These are phyloP conservation scores for Mycena albidolilacea DNA, from an alignment of 768 basidiomycete genomes.

Conservation along the genomic window DNA sequence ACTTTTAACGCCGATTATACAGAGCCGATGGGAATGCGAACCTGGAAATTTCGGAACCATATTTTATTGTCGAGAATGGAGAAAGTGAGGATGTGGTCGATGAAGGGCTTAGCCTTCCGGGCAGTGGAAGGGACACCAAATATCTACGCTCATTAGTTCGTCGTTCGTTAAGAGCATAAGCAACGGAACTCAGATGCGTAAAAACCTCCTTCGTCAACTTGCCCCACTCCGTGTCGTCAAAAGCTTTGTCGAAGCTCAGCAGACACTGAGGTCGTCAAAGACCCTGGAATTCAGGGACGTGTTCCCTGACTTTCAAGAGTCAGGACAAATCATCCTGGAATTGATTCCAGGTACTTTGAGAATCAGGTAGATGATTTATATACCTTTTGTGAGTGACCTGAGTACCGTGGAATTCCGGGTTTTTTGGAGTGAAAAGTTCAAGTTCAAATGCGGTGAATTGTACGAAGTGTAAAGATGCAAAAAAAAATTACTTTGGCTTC, in stretches of 20 bases:
- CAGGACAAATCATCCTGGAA: too few species aligned
- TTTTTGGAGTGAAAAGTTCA: too few species aligned
- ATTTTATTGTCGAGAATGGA: slow-evolving; percentile 96
- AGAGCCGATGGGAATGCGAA: slow-evolving; percentile 50
- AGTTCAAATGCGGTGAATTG: too few species aligned
- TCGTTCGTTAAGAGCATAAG: slow-evolving; percentile 10
- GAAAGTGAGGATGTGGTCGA: slow-evolving; percentile 98
- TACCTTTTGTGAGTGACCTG: too few species aligned
- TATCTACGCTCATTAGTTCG: slow-evolving; percentile 67
- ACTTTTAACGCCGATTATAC: background rate
- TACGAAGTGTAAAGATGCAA: too few species aligned
- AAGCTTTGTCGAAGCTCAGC: slow-evolving; percentile 91
- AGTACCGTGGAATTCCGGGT: too few species aligned
- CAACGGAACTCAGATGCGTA: slow-evolving; percentile 77
- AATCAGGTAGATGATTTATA: too few species aligned
- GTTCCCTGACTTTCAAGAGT: too few species aligned
- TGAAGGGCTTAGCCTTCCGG: slow-evolving; percentile 94
- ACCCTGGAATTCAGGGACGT: too few species aligned
- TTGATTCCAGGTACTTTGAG: too few species aligned
- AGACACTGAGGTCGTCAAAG: too few species aligned
- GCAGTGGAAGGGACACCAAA: slow-evolving; percentile 96
- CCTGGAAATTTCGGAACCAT: slow-evolving; percentile 99
- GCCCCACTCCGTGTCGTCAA: slow-evolving; percentile 92
- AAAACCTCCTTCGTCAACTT: slow-evolving; percentile 93
- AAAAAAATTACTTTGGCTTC: too few species aligned